Conservation (phyloP, 2,329 filamentous ascomycete species). For the Ciborinia camelliae region DNA sequence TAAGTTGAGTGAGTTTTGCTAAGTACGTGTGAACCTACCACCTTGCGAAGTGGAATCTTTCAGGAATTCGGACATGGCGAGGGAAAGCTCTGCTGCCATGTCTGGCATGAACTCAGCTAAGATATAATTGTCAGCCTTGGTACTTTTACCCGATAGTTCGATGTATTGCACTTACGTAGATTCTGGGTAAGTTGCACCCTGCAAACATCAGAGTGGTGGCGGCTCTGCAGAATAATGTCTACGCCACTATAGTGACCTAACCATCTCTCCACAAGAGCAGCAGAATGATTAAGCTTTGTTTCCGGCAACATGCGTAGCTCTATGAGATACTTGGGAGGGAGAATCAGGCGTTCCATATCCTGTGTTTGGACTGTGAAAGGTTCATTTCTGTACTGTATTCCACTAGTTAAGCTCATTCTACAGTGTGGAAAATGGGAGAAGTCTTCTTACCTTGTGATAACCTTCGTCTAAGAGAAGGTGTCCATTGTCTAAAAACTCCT, state of each 20-base stretch:
- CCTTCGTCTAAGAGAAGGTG: conserved; percentile 3
- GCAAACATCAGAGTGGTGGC: conserved; percentile 9
- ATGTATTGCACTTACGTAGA: not conserved
- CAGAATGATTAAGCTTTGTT: conserved; percentile 9
- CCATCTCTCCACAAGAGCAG: conserved; percentile 11
- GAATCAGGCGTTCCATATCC: not conserved
- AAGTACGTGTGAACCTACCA: not conserved
- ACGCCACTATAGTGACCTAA: conserved; percentile 3
- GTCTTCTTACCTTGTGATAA: not conserved
- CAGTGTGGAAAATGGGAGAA: not conserved
- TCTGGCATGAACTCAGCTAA: not conserved
- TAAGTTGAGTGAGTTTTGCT: not conserved
- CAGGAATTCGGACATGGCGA: not conserved
- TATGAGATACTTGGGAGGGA: not conserved
- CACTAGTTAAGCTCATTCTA: not conserved
- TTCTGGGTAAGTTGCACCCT: conserved; percentile 13
- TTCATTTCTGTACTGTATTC: not conserved
- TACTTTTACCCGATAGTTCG: not conserved
- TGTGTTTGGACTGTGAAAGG: conserved; percentile 2
- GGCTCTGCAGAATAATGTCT: conserved; percentile 6
- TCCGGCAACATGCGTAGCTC: conserved; percentile 8
- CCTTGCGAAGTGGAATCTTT: not conserved
- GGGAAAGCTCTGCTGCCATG: conserved; percentile 6
- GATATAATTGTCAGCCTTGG: not conserved
- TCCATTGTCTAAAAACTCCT: not conserved